These are phyloP conservation scores for Ceratobasidium sp. DNA, from an alignment of 1,284 basidiomycete genomes.

Conservation along the genomic window DNA sequence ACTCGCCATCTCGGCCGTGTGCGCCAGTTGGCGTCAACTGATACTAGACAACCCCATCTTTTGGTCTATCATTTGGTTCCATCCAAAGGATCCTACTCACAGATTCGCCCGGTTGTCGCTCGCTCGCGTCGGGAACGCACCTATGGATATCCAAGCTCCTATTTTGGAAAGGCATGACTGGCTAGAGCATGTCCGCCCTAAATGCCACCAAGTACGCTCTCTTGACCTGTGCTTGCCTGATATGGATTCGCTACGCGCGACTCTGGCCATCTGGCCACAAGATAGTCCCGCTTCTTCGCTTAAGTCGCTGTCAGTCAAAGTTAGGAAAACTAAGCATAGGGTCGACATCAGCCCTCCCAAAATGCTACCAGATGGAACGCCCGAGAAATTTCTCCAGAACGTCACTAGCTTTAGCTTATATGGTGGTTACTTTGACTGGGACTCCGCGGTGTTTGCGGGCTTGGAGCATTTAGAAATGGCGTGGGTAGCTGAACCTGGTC, in stretches of 20 bases:
- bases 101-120: not conserved
- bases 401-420: not conserved
- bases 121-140: not conserved
- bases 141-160: not conserved
- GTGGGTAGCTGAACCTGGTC: not conserved
- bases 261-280: not conserved
- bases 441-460: slow-evolving; percentile 13
- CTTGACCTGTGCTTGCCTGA: not conserved
- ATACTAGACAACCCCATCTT: not conserved
- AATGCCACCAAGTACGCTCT: not conserved
- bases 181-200: not conserved
- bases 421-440: slow-evolving; percentile 19
- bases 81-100: not conserved
- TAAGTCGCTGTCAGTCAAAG: not conserved
- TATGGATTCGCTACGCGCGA: not conserved
- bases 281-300: not conserved
- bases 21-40: not conserved
- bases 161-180: not conserved
- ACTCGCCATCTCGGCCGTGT: not conserved
- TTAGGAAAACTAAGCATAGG: not conserved
- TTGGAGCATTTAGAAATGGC: slow-evolving; percentile 11
- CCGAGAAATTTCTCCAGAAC: not conserved
- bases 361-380: not conserved
- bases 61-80: not conserved
- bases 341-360: not conserved